Evolutionary conservation across 768 basidiomycete genomes (phyloP).

Genomic region (Xerocomellus chrysenteron): DNA sequence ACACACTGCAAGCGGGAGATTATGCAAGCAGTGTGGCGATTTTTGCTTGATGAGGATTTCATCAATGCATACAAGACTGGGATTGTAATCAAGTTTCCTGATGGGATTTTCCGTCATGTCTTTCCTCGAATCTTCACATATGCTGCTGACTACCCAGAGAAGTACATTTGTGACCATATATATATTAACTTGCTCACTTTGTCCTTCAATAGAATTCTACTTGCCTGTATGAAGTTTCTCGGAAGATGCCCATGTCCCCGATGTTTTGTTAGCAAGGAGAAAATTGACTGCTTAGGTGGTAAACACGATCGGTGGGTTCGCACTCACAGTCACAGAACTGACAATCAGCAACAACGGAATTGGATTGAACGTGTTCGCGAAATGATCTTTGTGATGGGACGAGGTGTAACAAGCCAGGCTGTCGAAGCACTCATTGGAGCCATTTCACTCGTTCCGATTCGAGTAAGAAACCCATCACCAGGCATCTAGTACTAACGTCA

Average conservation of each 20-base stretch:
- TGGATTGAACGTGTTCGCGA: neutral
- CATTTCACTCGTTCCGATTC: too few relatives aligned
- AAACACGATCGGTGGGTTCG: neutral
- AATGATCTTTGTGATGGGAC: neutral
- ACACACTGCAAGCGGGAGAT: slow-evolving; percentile 21
- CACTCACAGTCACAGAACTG: neutral
- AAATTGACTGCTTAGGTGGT: neutral
- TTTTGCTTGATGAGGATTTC: slow-evolving; percentile 26
- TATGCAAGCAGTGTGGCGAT: slow-evolving; percentile 25
- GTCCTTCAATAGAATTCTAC: slow-evolving; percentile 4
- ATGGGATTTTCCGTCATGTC: slow-evolving; percentile 13
- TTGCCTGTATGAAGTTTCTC: slow-evolving; percentile 20
- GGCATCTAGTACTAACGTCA: too few relatives aligned
- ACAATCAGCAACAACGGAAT: neutral
- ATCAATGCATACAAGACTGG: slow-evolving; percentile 23
- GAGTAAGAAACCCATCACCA: too few relatives aligned
- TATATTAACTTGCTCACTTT: too few relatives aligned
- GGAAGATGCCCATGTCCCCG: slow-evolving; percentile 21
- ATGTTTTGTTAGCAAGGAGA: slow-evolving; percentile 1
- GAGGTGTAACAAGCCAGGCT: too few relatives aligned
- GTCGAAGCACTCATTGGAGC: too few relatives aligned
- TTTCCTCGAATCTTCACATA: slow-evolving; percentile 26
- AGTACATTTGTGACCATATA: slow-evolving; percentile 18
- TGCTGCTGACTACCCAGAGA: slow-evolving; percentile 34
- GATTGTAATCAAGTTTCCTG: slow-evolving; percentile 15